These are phyloP conservation scores for Ceratobasidium theobromae DNA, from an alignment of 1,284 basidiomycete genomes.

Conservation along the genomic window DNA sequence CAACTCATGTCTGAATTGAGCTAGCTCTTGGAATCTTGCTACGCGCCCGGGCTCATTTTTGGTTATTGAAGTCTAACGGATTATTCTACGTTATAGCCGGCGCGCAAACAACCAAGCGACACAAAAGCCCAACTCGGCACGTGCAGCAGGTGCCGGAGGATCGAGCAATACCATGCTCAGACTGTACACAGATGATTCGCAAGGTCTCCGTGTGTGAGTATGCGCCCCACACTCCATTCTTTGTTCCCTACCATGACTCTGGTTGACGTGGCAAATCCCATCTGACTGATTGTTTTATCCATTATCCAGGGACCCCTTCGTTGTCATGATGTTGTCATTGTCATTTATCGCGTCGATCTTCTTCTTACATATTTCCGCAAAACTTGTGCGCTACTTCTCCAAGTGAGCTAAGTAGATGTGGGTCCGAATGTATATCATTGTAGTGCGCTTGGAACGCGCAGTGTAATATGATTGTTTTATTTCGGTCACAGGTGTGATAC, in stretches of 20 bases:
- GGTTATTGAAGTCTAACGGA: neutral
- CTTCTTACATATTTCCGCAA: constrained; percentile 97
- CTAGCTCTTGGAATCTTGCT: neutral
- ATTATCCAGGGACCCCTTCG: constrained; percentile 84
- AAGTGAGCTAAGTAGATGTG: constrained; percentile 54
- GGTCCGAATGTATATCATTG: constrained; percentile 24
- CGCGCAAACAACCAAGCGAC: constrained; percentile 69
- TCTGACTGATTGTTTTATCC: constrained; percentile 14
- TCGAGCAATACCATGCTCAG: constrained; percentile 98
- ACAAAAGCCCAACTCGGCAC: constrained; percentile 83
- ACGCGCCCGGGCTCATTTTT: neutral
- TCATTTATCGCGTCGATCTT: constrained; percentile 99
- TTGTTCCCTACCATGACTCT: no score
- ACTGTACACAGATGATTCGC: constrained; percentile 97
- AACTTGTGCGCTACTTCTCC: constrained; percentile 87
- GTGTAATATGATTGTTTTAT: constrained; percentile 29
- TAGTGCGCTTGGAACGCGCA: constrained; percentile 12
- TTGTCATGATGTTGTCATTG: constrained; percentile 94
- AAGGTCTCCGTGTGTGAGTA: constrained; percentile 92
- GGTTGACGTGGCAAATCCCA: constrained; percentile 11
- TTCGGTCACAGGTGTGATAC: neutral
- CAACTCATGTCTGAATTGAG: constrained; percentile 29
- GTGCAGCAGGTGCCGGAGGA: constrained; percentile 94
- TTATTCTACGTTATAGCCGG: constrained; percentile 55
- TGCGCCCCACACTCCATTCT: neutral